Base-by-base conservation (phyloP, 352 stramenopile genomes). In the Globisporangium nodosum region DNA sequence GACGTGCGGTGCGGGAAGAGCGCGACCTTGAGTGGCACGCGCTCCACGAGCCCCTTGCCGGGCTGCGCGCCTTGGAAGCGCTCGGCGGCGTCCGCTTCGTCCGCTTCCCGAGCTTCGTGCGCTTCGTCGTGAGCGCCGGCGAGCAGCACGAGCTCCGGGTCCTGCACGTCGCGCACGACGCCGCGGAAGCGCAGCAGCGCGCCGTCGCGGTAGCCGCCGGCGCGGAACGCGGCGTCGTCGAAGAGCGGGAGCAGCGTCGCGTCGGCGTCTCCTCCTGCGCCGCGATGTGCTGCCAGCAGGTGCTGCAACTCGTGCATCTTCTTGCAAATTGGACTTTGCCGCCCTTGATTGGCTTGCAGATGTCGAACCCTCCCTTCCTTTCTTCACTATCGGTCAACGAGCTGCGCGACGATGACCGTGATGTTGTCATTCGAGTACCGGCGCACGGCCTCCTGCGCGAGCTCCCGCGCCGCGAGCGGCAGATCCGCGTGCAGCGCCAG, bases 361-460 rank as follows among this genome's bases (percentile, higher is more conserved):
- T 42, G 37, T 42, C 37, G 37, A 42, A 42, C 12, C 33, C 33
- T 39, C 13, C 37, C 37, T 42, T 4, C 2, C 5, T 42, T 42
- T 42, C 13, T 15, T 42, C 37, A 18, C 37, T 18, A 42, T 20
- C n/a, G 2, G 18, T 0, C 18, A 15, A 43, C 49, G 18, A 82
- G 42, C 5, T 58, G 31, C 42, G 59, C 47, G 24, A 70, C 64
- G 12, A 90, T 52, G n/a, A 91, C 81, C 1, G 76, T 85, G 60
- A 92, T 84, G 65, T 92, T 92, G 71, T 92, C 83, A 58, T 88
- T 90, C 5, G 81, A 89, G 62, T 86, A 88, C 0, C 76, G 69
- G 11, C 78, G 75, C 42, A 90, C 82, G 12, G 69, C 83, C 57
- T 92, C 81, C 49, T 90, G 81, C 3, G 79, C 78, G 55, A 92